Evolutionary conservation across 768 basidiomycete species (phyloP).

Genomic region (Termitomyces sp.): DNA sequence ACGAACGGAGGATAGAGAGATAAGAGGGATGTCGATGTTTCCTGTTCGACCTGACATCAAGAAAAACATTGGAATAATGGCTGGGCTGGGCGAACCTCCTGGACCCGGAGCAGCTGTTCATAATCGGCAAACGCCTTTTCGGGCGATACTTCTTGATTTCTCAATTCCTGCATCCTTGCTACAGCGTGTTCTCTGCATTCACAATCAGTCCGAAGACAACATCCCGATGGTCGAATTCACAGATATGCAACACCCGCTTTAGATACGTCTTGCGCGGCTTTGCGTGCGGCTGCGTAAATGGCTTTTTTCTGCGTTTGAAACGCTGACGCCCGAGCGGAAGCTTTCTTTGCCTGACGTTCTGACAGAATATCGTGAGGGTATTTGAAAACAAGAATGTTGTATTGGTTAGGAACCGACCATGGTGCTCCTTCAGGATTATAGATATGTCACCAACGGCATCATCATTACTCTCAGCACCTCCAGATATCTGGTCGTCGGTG

Average conservation of each 20-base stretch:
- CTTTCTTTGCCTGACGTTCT: slow-evolving; percentile 29
- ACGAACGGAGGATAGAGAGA: slow-evolving; percentile 24
- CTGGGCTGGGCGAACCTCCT: slow-evolving; percentile 19
- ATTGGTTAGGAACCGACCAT: slow-evolving; percentile 11
- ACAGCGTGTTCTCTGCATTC: slow-evolving; percentile 26
- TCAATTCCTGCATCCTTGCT: slow-evolving; percentile 22
- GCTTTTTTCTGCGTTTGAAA: slow-evolving; percentile 29
- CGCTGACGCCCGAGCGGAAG: slow-evolving; percentile 19
- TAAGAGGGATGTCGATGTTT: slow-evolving; percentile 18
- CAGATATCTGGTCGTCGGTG: slow-evolving; percentile 15
- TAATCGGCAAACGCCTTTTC: slow-evolving; percentile 25
- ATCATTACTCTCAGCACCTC: slow-evolving; percentile 13
- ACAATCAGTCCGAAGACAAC: background rate
- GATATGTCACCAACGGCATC: slow-evolving; percentile 7
- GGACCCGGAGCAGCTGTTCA: slow-evolving; percentile 16
- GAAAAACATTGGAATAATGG: background rate
- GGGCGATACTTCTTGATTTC: slow-evolving; percentile 23
- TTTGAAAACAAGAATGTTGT: background rate
- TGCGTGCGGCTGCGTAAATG: slow-evolving; percentile 31
- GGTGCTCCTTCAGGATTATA: slow-evolving; percentile 9
- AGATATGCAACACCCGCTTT: slow-evolving; percentile 25
- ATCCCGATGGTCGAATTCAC: slow-evolving; percentile 14
- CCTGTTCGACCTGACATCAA: slow-evolving; percentile 13
- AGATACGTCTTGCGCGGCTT: slow-evolving; percentile 24
- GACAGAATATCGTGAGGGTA: background rate